Base-by-base conservation (phyloP, 1,139 yeast genomes). In the Diutina scorzettiae region DNA sequence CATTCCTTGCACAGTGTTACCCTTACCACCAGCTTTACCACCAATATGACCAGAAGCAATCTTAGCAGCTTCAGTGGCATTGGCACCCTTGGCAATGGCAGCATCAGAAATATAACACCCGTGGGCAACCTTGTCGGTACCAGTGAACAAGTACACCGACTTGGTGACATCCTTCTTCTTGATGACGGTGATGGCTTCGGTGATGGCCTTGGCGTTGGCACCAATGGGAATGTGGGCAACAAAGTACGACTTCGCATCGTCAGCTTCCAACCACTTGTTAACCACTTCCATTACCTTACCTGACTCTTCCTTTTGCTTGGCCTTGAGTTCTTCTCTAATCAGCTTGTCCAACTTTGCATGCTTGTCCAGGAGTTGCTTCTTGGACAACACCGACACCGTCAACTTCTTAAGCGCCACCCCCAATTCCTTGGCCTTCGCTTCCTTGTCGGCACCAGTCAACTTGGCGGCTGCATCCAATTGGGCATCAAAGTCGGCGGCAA, bases 11-110 rank as follows among this genome's bases (percentile, higher is more conserved):
- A 87, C 86, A 46, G 89, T 79, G 52, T 87, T 85, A 48, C 96
- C 97, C 64, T 86, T 91, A 60, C 99, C 99, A 64, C 99, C 99
- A 46, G 96, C 94, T 61, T 83, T 85, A 62, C 99, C 99, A 50
- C 98, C 99, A 53, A 93, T 78, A 53, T 72, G 69, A 43, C 67
- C 64, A 41, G 89, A 68, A 40, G 84, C 97, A 45, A 73, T 66
- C 44, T 71, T 65, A 31, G 94, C 95, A 51, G 87, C 72, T 27
- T 76, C 87, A 48, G 76, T 66, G 32, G 96, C 96, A 51, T 78
- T 72, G 36, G 86, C 66, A 43, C 91, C 91, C 60, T 81, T 76
- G 42, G 71, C 71, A 49, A 80, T 66, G 30, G 89, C 85, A 42
- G 63, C 78, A 49, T 83, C 79, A 3, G 94, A 76, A 44, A 91